Evolutionary conservation across 2,329 filamentous ascomycete genomes (phyloP).

Genomic region (Arthroderma uncinatum): DNA sequence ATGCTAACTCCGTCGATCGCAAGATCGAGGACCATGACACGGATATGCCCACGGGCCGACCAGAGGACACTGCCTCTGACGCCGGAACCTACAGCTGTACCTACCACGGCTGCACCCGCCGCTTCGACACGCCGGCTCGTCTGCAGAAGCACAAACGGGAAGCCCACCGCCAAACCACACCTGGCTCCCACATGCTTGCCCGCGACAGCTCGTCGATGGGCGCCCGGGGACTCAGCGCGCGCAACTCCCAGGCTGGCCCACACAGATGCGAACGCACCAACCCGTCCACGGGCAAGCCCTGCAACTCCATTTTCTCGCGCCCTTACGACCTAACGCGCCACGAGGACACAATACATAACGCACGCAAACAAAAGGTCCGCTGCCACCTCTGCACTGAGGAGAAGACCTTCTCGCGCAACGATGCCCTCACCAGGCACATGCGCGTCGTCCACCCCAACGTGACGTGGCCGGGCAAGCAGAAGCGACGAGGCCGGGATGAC

Average conservation of each 20-base stretch:
- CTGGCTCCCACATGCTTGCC: conserved; percentile 36
- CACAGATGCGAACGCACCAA: conserved; percentile 91
- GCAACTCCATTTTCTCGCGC: conserved; percentile 85
- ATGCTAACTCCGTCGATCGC: conserved; percentile 30
- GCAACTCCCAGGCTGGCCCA: conserved; percentile 83
- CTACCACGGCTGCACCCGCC: conserved; percentile 76
- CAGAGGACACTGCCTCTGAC: conserved; percentile 57
- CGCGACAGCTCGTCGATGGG: conserved; percentile 36
- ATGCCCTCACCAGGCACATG: conserved; percentile 89
- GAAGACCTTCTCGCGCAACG: conserved; percentile 91
- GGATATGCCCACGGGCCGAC: conserved; percentile 33
- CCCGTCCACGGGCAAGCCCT: conserved; percentile 86
- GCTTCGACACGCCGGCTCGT: conserved; percentile 77
- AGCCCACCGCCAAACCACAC: conserved; percentile 66
- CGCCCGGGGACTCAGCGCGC: conserved; percentile 29
- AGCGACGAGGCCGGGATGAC: conserved; percentile 28
- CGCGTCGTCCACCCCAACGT: conserved; percentile 86
- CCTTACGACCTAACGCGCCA: conserved; percentile 95
- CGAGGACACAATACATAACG: conserved; percentile 95
- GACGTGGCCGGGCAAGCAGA: conserved; percentile 60
- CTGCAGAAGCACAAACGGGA: conserved; percentile 95
- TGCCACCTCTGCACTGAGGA: conserved; percentile 90
- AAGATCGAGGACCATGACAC: conserved; percentile 37
- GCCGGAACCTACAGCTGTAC: conserved; percentile 92
- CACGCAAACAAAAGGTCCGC: conserved; percentile 83